Evolutionary conservation across 768 basidiomycete species (phyloP).

Genomic region (Cystofilobasidium bisporidii): DNA sequence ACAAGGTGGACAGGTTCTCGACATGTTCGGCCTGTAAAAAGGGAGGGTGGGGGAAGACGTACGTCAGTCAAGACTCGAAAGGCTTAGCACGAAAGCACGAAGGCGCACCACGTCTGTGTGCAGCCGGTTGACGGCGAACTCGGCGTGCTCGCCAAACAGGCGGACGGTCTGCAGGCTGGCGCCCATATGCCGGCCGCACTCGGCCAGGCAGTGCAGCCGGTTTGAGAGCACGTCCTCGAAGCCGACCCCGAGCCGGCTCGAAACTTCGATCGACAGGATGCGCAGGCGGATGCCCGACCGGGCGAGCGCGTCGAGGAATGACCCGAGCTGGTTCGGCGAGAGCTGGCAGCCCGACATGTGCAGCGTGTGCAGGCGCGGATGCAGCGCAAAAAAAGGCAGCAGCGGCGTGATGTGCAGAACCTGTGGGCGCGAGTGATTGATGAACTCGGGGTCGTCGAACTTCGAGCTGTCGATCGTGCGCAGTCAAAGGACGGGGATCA

Average conservation of each 20-base stretch:
- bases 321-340: neutral
- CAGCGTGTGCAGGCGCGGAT: neutral
- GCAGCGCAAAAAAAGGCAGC: neutral
- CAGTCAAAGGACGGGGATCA: too few relatives aligned
- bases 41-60: neutral
- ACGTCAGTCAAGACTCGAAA: neutral
- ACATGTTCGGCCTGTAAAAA: neutral
- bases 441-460: neutral
- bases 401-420: neutral
- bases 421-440: neutral
- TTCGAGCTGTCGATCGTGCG: neutral
- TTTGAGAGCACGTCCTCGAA: neutral
- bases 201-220: neutral
- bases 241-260: neutral
- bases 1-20: neutral
- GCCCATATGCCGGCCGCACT: neutral
- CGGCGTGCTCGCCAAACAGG: slow-evolving; percentile 1
- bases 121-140: neutral
- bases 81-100: too few relatives aligned
- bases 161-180: neutral
- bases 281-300: neutral
- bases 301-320: neutral
- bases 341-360: slow-evolving; percentile 1
- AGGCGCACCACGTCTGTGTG: neutral
- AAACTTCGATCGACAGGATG: neutral